Conservation (phyloP, 164 flowering plant species). For the Annona cherimola region DNA sequence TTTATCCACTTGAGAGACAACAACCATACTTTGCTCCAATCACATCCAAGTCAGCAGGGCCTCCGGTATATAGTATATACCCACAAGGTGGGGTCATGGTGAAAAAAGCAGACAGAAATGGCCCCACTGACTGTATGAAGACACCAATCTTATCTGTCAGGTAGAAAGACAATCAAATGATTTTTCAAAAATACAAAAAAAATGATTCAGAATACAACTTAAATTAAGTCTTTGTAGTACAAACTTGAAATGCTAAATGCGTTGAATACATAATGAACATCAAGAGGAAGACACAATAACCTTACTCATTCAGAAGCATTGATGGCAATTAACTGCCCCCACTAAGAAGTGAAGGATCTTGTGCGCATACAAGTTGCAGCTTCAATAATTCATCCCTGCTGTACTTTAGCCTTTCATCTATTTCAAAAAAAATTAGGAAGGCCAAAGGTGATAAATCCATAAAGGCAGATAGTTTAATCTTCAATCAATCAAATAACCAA, state of each 20-base stretch:
- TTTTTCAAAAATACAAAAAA: neutral
- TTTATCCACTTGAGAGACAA: no score
- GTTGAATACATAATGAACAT: neutral
- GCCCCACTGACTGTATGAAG: no score
- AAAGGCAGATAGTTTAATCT: neutral
- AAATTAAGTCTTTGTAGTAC: neutral
- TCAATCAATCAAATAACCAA: neutral
- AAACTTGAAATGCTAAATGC: neutral
- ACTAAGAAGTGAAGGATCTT: slow-evolving; percentile 11
- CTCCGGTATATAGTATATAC: no score
- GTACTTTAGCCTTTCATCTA: slow-evolving; percentile 88
- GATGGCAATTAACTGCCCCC: slow-evolving; percentile 3
- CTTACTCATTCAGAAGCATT: neutral
- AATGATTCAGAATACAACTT: no score
- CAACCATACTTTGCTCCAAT: no score
- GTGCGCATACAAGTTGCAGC: slow-evolving; percentile 35
- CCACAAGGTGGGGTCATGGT: no score
- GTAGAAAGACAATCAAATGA: no score
- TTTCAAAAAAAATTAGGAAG: slow-evolving; percentile 9
- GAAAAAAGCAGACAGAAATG: no score
- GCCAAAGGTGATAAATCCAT: neutral
- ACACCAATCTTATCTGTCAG: no score
- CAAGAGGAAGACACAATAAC: neutral
- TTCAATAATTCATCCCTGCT: slow-evolving; percentile 61
- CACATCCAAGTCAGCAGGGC: no score